Evolutionary conservation across 225 moss, liverwort and hornwort species (phyloP).

Genomic region (Sphagnum contortum): DNA sequence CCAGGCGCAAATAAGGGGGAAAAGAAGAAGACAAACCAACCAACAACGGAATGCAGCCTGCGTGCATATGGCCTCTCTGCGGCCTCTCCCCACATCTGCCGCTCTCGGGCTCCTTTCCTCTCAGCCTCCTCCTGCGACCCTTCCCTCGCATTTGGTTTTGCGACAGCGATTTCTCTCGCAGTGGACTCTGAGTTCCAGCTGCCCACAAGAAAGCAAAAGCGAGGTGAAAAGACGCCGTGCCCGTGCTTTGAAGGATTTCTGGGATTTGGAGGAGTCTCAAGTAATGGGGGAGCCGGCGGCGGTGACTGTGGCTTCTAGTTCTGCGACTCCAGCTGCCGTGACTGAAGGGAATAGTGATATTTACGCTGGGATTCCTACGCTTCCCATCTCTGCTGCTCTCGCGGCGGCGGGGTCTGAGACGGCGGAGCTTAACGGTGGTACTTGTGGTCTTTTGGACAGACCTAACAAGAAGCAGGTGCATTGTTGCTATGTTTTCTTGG

Average conservation of each 20-base stretch:
- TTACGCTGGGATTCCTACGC: conserved; percentile 46
- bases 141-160: too few species aligned
- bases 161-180: too few species aligned
- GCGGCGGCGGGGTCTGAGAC: conserved; percentile 41
- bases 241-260: too few species aligned
- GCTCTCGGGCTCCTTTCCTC: background rate
- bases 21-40: too few species aligned
- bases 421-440: conserved; percentile 22
- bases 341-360: conserved; percentile 13
- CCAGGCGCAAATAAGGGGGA: too few species aligned
- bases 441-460: conserved; percentile 46
- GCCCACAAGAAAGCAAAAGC: too few species aligned
- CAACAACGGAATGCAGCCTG: too few species aligned
- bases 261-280: conserved; percentile 3
- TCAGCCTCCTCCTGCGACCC: conserved; percentile 2
- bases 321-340: background rate
- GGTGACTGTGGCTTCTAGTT: background rate
- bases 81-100: conserved; percentile 11
- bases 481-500: too few species aligned
- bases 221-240: too few species aligned
- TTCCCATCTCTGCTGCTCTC: conserved; percentile 38
- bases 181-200: too few species aligned
- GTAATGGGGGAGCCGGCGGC: conserved; percentile 20
- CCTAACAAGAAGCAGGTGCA: conserved; percentile 44
- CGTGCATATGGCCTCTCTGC: conserved; percentile 22